Base-by-base conservation (phyloP, 768 basidiomycete species). In the Leccinum olivaceopallidum region DNA sequence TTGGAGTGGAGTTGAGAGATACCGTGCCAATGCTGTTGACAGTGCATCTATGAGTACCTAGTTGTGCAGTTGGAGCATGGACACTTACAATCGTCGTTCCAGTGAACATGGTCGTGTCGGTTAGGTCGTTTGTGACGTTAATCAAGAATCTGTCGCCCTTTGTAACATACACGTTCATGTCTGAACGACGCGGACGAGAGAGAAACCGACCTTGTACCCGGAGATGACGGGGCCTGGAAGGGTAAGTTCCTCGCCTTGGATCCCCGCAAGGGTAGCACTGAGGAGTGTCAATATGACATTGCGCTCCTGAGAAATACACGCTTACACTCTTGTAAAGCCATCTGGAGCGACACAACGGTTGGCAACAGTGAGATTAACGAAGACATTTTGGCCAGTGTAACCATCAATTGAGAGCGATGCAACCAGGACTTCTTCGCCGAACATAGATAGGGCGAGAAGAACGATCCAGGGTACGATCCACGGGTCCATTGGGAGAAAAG, bases 201-300 rank as follows among this genome's bases (percentile, higher is more conserved):
- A 20, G 13, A 30, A 24, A 26, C 55, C 20, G 55, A 70, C 76
- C 63, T 78, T 80, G 60, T 72, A 69, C 26, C 75, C 79, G 20
- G 74, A 70, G 53, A 82, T 77, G 14, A 77, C 66, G 0, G 77
- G 75, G 1, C 77, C 80, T 13, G 79, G 79, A 55, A 78, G 79
- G 4, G 67, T 53, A 8, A 75, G 58, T 26, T 53, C 53, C 4
- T 57, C 62, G 6, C 53, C 53, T 5, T 30, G 52, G 32, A 34
- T 77, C 49, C 76, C 79, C 13, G 75, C 75, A 34, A 79, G 67
- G 10, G 78, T 73, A 7, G 73, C 76, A 3, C 69, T 67, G 34
- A 55, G 73, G 69, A 52, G 9, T 28, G 12, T 52, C 18, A 52
- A 32, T 18, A 52, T 52, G n/a, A n/a, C 5, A 6, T 32, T 10